phyloP scores from a whole-genome alignment of 495 filamentous ascomycete species.

The Penicillium dipodomyicola region DNA sequence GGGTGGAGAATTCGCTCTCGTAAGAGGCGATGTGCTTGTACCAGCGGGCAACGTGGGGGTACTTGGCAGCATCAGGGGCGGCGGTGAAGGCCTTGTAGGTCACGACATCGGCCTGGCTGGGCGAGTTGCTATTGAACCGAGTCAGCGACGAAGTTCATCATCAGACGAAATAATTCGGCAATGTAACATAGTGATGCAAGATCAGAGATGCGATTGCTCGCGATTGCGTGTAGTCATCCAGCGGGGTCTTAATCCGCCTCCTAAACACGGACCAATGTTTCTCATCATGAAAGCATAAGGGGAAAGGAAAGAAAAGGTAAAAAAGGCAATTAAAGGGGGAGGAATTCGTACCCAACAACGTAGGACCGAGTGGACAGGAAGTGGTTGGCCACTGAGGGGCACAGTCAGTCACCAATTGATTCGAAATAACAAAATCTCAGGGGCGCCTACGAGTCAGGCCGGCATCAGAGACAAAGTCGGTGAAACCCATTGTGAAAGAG shows the following conservation, averaged over 20 bases:
- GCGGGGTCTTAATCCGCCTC: constrained; percentile 98
- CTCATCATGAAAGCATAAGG: constrained; percentile 67
- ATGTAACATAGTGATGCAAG: constrained; percentile 20
- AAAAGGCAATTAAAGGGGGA: constrained; percentile 16
- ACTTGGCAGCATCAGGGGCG: constrained; percentile 76
- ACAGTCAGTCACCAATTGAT: constrained; percentile 36
- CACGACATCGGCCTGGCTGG: constrained; percentile 94
- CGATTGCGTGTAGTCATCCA: constrained; percentile 79
- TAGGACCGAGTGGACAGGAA: constrained; percentile 90
- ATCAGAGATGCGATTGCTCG: constrained; percentile 84
- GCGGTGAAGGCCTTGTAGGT: constrained; percentile 84
- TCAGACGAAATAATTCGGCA: constrained; percentile 4
- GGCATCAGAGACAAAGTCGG: constrained; percentile 83
- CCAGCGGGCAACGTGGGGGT: constrained; percentile 93
- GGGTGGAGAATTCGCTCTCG: constrained; percentile 84
- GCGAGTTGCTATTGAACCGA: constrained; percentile 58
- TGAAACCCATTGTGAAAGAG: constrained; percentile 82
- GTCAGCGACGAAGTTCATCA: constrained; percentile 32
- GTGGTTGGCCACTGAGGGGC: constrained; percentile 78
- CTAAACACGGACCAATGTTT: constrained; percentile 98
- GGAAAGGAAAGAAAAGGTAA: constrained; percentile 9
- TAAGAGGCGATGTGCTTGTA: constrained; percentile 96
- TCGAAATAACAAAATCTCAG: constrained; percentile 26
- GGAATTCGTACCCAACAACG: constrained; percentile 74
- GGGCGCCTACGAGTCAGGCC: constrained; percentile 73